A percentile compares a stretch with the other conserved stretches of the same genome.
These are phyloP conservation scores for Cryptococcus amylolentus DNA, from an alignment of 1,284 basidiomycete species.

Conservation along the genomic window DNA sequence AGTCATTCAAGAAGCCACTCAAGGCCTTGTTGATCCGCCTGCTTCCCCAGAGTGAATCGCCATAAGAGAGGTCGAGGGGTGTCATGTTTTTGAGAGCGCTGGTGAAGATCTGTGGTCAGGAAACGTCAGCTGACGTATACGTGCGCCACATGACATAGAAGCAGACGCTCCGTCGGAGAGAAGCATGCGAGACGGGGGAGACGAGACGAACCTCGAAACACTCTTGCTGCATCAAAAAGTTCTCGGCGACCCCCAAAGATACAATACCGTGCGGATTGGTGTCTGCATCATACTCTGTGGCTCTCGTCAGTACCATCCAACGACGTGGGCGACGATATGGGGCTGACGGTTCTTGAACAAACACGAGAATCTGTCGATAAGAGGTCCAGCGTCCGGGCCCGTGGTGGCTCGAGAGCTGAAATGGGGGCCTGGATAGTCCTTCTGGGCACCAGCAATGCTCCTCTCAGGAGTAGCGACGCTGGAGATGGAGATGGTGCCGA, in stretches of 20 bases:
- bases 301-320: not conserved
- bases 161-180: not conserved
- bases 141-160: not conserved
- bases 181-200: not conserved
- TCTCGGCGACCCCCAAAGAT: conserved; percentile 52
- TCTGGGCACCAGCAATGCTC: conserved; percentile 34
- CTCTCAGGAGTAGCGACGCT: conserved; percentile 21
- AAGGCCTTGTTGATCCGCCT: conserved; percentile 42
- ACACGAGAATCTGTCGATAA: conserved; percentile 47
- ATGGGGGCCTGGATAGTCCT: conserved; percentile 42
- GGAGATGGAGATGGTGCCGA: conserved; percentile 26
- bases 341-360: conserved; percentile 46
- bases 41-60: conserved; percentile 46
- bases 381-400: conserved; percentile 45
- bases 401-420: conserved; percentile 42
- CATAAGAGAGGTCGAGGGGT: conserved; percentile 37
- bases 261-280: conserved; percentile 48
- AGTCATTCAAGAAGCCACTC: conserved; percentile 40
- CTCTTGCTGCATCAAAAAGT: conserved; percentile 47
- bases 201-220: conserved; percentile 33
- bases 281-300: conserved; percentile 40
- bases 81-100: conserved; percentile 40
- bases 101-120: conserved; percentile 31
- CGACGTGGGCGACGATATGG: not conserved
- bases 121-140: not conserved